These are phyloP conservation scores for Phytophthora sojae DNA, from an alignment of 352 stramenopile species.

Conservation along the genomic window DNA sequence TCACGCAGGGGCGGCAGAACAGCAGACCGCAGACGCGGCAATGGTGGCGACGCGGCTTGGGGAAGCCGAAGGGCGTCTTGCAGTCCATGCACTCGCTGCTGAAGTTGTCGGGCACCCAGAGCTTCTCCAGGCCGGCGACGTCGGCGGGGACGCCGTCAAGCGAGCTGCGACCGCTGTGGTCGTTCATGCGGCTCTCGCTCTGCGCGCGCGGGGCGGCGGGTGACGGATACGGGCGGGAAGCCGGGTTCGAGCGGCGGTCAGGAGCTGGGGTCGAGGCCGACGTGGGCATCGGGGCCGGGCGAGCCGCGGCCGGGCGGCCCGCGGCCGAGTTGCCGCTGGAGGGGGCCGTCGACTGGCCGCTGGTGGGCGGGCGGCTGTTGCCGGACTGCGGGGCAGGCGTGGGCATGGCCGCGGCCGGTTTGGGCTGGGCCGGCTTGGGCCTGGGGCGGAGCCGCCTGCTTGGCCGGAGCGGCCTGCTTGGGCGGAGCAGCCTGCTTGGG, in stretches of 20 bases:
- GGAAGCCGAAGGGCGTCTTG: slow-evolving; percentile 82
- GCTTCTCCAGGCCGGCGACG: slow-evolving; percentile 81
- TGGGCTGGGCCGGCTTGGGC: slow-evolving; percentile 18
- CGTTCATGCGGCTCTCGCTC: slow-evolving; percentile 43
- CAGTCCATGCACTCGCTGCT: slow-evolving; percentile 90
- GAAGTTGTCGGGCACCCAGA: slow-evolving; percentile 91
- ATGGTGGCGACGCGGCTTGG: slow-evolving; percentile 84
- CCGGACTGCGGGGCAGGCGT: slow-evolving; percentile 31
- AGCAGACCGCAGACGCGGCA: slow-evolving; percentile 86
- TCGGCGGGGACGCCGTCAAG: slow-evolving; percentile 61
- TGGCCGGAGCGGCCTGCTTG: slow-evolving; percentile 13
- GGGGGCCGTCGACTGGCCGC: slow-evolving; percentile 33
- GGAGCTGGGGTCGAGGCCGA: slow-evolving; percentile 28
- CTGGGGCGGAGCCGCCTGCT: slow-evolving; percentile 3
- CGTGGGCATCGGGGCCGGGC: slow-evolving; percentile 30
- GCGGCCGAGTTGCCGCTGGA: slow-evolving; percentile 31
- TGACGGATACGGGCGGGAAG: slow-evolving; percentile 2
- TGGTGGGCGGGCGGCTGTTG: slow-evolving; percentile 38
- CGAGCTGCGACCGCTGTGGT: slow-evolving; percentile 49
- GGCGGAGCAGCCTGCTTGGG: slow-evolving; percentile 19
- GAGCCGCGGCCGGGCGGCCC: not conserved
- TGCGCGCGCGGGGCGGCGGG: slow-evolving; percentile 27
- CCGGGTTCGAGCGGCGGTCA: slow-evolving; percentile 32
- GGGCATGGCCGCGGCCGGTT: slow-evolving; percentile 14
- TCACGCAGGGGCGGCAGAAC: slow-evolving; percentile 83